Evolutionary conservation across 2,329 filamentous ascomycete species (phyloP), one percentile per base, ranked within the genome.

Genomic region (Colletotrichum liaoningense): DNA sequence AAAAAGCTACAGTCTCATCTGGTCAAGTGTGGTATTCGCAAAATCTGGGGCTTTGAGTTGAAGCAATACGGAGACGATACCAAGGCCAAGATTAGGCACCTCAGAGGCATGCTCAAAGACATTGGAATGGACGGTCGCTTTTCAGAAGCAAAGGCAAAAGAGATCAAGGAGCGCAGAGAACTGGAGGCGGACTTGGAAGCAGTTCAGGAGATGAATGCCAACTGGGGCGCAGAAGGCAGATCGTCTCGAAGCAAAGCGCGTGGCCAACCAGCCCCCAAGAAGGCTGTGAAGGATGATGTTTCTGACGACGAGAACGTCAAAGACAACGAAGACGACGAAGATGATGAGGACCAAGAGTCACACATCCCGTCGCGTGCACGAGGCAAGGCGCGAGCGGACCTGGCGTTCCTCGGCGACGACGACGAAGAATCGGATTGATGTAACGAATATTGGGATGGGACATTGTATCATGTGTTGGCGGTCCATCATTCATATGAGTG

Each of bases 61-160:
- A 94, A 94, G 81, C 86, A 91, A 67, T 95, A 90, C 78, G 89
- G 88, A 1, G 89, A 92, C 68, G 93, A 95, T 28, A 80, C 88
- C 4, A 93, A 91, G 74, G 94, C 91, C 63, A 98, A 98, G 86
- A 94, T 98, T 74, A 88, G 88, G 65, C 94, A 98, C 80, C 87
- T 99, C 8, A 94, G 91, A 80, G 85, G 85, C 12, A 93, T 97
- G 92, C 88, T 99, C 30, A 88, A 88, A 42, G 95, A 97, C 35
- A 87, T 91, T 5, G 97, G 96, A 42, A 98, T 98, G 94, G 92
- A 91, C 1, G 96, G 95, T 0, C 91, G 96, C 19, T 98, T 95
- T 83, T 97, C 94, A 1, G 89, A 93, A 78, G 92, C 95, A 55
- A 96, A 93, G 79, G 96, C 96, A 1, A 91, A 89, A 28, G 92